A percentile compares a stretch with the other conserved stretches of the same genome.
Conservation (phyloP, 805 yeast genomes). For the Barnettozyma populi region DNA sequence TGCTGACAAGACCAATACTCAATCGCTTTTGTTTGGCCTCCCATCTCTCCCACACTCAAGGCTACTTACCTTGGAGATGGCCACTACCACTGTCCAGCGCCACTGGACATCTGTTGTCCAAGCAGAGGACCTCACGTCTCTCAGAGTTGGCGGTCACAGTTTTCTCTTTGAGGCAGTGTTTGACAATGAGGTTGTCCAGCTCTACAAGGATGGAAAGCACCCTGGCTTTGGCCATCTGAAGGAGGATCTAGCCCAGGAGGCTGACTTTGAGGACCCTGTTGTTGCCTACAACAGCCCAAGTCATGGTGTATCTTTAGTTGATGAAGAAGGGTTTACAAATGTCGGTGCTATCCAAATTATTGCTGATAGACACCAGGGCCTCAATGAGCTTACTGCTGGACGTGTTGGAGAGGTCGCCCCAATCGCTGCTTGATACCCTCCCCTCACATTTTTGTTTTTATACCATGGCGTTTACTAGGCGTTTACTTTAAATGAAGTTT, state of each 20-base stretch:
- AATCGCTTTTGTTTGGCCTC: constrained; percentile 66
- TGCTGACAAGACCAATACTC: constrained; percentile 63
- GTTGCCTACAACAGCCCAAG: constrained; percentile 2
- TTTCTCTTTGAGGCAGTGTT: constrained; percentile 8
- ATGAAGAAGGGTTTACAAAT: neutral
- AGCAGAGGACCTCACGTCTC: neutral
- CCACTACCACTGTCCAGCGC: constrained; percentile 11
- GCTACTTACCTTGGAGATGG: constrained; percentile 33
- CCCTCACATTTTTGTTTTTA: neutral
- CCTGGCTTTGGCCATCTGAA: constrained; percentile 16
- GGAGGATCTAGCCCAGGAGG: constrained; percentile 2
- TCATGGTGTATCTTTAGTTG: neutral
- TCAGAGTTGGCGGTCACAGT: neutral
- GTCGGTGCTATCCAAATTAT: neutral
- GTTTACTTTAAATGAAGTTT: neutral
- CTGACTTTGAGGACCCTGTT: constrained; percentile 8
- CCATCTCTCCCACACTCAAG: constrained; percentile 70
- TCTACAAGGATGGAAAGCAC: constrained; percentile 3
- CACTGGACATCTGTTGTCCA: constrained; percentile 14
- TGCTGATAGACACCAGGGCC: neutral
- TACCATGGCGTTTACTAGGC: neutral
- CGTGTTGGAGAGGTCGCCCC: neutral
- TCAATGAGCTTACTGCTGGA: neutral
- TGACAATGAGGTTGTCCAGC: constrained; percentile 1
- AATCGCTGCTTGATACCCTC: neutral